Evolutionary conservation across 371 early-diverging fungal species (phyloP), one percentile per base, ranked within the genome.

Genomic region (Mortierella sp.): DNA sequence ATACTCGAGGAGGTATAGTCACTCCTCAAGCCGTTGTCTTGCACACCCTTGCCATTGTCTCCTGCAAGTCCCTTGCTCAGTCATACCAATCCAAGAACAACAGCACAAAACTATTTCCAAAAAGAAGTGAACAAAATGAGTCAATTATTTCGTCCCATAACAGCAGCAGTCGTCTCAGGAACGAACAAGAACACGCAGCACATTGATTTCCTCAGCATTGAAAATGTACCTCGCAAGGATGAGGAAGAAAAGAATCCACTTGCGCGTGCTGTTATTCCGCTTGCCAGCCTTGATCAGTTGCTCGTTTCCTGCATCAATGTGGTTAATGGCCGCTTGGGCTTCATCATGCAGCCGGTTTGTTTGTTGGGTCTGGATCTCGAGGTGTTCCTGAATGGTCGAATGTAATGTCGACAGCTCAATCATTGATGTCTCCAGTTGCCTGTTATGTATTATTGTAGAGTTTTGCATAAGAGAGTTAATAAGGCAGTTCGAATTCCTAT

Each of bases 51-150:
- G 14, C 16, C 16, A 16, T 24, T 24, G 40, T 40, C 10, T 67
- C 40, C 2, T 37, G 21, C 2, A 37, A 2, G 3, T 26, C 24
- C 26, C 4, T 34, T 70, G 24, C 67, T 86, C 83, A 92, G 44
- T 94, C 93, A 82, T 93, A 95, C 95, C 95, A 95, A 76, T 95
- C 95, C 77, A 95, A 83, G 78, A 95, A 95, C 50, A 95, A 82
- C 26, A 95, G 84, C 19, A 95, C 94, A 77, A 93, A 86, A 77
- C 94, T 93, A 24, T 3, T 13, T 54, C 21, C n/a, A n/a, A n/a
- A n/a, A n/a, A n/a, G n/a, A n/a, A n/a, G n/a, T n/a, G n/a, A n/a
- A n/a, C n/a, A n/a, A n/a, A n/a, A n/a, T n/a, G n/a, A 3, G 28
- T 53, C 4, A 40, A 46, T 8, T 11, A 57, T 57, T 2, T 21